phyloP scores from a whole-genome alignment of 2,329 filamentous ascomycete genomes.

The Colletotrichum horii region DNA sequence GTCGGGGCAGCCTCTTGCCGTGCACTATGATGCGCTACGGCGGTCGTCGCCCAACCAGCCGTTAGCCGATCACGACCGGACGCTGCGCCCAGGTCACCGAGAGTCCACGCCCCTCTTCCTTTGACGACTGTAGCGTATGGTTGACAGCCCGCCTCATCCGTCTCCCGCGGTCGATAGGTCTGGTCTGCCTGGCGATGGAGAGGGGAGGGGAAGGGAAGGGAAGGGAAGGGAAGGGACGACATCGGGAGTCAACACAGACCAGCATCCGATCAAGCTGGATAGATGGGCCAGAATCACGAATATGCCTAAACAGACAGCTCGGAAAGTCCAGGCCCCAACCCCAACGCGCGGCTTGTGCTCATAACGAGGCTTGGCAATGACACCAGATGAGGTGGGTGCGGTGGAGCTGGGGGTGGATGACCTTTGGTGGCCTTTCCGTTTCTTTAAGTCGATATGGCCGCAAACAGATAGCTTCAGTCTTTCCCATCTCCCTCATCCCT shows the following conservation, averaged over 20 bases:
- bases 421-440: not conserved
- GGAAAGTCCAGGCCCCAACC: not conserved
- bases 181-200: not conserved
- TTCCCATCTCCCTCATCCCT: not conserved
- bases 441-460: constrained; percentile 5
- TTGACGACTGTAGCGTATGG: not conserved
- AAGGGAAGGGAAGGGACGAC: not conserved
- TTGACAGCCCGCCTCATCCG: constrained; percentile 1
- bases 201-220: not conserved
- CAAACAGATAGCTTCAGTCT: constrained; percentile 17
- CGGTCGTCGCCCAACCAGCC: constrained; percentile 2
- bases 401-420: not conserved
- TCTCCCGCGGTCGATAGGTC: not conserved
- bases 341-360: not conserved
- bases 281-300: not conserved
- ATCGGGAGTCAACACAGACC: constrained; percentile 15
- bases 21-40: not conserved
- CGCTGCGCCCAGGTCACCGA: not conserved
- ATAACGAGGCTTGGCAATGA: not conserved
- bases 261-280: constrained; percentile 4
- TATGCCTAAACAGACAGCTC: not conserved
- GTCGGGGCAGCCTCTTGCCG: constrained; percentile 14
- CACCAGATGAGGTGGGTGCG: not conserved
- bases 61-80: constrained; percentile 9
- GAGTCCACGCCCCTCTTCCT: not conserved